These are phyloP conservation scores for Colletotrichum somersetense DNA, from an alignment of 2,329 filamentous ascomycete genomes.

Conservation along the genomic window DNA sequence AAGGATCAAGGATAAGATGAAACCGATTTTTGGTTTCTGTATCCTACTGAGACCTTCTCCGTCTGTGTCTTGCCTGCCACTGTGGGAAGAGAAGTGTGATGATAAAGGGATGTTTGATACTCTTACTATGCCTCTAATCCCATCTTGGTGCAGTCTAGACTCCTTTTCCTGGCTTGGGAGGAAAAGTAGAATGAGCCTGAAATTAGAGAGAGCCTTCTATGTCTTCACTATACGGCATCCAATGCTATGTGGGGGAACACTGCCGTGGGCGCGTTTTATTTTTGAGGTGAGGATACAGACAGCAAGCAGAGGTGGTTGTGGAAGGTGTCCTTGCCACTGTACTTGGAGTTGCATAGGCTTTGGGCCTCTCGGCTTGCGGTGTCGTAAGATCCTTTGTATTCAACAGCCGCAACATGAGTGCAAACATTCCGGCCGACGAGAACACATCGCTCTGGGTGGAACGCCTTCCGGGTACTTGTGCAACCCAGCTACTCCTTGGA, in stretches of 20 bases:
- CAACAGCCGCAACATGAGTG: slow-evolving; percentile 13
- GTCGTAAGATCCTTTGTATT: neutral
- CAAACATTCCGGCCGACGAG: neutral
- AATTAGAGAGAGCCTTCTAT: neutral
- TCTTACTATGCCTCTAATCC: neutral
- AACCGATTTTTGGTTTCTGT: neutral
- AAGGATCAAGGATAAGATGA: neutral
- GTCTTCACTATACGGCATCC: neutral
- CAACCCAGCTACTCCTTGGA: neutral
- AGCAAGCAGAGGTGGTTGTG: no score
- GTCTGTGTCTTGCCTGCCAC: neutral
- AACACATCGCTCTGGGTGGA: slow-evolving; percentile 22
- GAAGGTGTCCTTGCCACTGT: no score
- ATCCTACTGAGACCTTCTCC: neutral
- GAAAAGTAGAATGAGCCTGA: neutral
- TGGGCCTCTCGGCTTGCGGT: no score
- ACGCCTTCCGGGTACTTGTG: neutral
- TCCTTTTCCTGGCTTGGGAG: neutral
- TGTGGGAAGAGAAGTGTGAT: neutral
- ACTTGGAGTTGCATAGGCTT: no score
- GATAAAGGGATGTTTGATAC: neutral
- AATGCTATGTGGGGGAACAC: no score
- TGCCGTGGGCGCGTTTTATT: no score
- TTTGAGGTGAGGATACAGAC: no score
- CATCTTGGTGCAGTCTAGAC: neutral